Evolutionary conservation across 208 protist species (phyloP).

Genomic region (Trypanosoma scelopori): DNA sequence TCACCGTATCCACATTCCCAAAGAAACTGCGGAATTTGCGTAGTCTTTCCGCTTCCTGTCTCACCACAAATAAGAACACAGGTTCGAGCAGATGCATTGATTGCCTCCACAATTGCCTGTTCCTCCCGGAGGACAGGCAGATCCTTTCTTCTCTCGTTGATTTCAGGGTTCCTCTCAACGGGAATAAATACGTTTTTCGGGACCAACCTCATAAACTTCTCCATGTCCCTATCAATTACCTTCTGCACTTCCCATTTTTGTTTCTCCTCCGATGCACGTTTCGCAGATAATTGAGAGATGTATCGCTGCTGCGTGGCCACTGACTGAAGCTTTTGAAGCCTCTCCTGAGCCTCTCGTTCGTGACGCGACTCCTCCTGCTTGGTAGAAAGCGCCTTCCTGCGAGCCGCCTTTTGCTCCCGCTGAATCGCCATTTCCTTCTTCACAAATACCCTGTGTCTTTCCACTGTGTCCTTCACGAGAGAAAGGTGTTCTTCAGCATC

Average conservation of each 20-base stretch:
- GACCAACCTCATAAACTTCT: slow-evolving; percentile 39
- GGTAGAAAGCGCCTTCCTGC: slow-evolving; percentile 57
- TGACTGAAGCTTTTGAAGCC: slow-evolving; percentile 32
- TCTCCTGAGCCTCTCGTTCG: slow-evolving; percentile 53
- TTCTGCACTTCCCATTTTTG: slow-evolving; percentile 45
- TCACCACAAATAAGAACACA: slow-evolving; percentile 96
- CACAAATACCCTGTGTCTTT: slow-evolving; percentile 64
- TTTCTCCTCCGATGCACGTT: slow-evolving; percentile 31
- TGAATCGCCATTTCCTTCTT: slow-evolving; percentile 45
- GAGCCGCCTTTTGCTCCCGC: slow-evolving; percentile 53
- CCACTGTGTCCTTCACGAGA: slow-evolving; percentile 40
- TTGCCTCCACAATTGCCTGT: slow-evolving; percentile 90
- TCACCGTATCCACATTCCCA: slow-evolving; percentile 91
- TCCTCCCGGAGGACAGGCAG: slow-evolving; percentile 88
- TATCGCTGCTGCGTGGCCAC: slow-evolving; percentile 38
- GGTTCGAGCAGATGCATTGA: slow-evolving; percentile 63
- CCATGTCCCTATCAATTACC: slow-evolving; percentile 37
- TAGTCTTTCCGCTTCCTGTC: slow-evolving; percentile 98
- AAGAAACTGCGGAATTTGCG: slow-evolving; percentile 93
- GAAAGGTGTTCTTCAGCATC: slow-evolving; percentile 60
- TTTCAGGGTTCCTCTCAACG: slow-evolving; percentile 54
- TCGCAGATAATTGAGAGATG: slow-evolving; percentile 27
- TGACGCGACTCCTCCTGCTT: slow-evolving; percentile 53
- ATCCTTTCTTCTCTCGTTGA: slow-evolving; percentile 57
- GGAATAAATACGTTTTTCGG: slow-evolving; percentile 65